Conservation (phyloP, 305 asterid genomes). For the Solanum aculeatissimum region DNA sequence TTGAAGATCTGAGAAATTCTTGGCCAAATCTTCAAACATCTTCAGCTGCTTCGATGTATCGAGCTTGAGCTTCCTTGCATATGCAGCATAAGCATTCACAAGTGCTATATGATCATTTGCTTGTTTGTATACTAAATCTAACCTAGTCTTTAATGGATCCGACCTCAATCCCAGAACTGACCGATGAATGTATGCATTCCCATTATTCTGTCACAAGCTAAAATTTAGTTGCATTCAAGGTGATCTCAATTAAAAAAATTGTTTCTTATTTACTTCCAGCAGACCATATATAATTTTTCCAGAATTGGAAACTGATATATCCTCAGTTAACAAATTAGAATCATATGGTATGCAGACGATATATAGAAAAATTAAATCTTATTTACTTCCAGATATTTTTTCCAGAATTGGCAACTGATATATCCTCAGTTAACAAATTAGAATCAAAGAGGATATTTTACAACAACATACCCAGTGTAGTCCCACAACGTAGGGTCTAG, state of each 20-base stretch:
- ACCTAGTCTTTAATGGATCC: slow-evolving; percentile 56
- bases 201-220: slow-evolving; percentile 18
- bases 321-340: neutral
- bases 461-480: neutral
- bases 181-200: neutral
- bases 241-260: neutral
- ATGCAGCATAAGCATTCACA: slow-evolving; percentile 51
- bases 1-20: slow-evolving; percentile 34
- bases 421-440: neutral
- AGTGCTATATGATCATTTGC: slow-evolving; percentile 58
- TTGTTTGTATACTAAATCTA: slow-evolving; percentile 52
- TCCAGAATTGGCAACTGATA: neutral
- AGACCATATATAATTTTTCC: neutral
- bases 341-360: neutral
- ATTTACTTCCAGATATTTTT: neutral
- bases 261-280: neutral
- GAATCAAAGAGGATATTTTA: neutral
- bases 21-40: slow-evolving; percentile 43
- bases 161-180: slow-evolving; percentile 40
- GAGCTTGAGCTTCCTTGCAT: slow-evolving; percentile 71
- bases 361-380: neutral
- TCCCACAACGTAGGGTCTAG: too few relatives aligned
- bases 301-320: neutral
- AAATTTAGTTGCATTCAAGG: neutral
- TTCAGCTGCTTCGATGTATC: slow-evolving; percentile 50